These are phyloP conservation scores for Dacryopinax spathularia DNA, from an alignment of 768 basidiomycete species.

Conservation along the genomic window DNA sequence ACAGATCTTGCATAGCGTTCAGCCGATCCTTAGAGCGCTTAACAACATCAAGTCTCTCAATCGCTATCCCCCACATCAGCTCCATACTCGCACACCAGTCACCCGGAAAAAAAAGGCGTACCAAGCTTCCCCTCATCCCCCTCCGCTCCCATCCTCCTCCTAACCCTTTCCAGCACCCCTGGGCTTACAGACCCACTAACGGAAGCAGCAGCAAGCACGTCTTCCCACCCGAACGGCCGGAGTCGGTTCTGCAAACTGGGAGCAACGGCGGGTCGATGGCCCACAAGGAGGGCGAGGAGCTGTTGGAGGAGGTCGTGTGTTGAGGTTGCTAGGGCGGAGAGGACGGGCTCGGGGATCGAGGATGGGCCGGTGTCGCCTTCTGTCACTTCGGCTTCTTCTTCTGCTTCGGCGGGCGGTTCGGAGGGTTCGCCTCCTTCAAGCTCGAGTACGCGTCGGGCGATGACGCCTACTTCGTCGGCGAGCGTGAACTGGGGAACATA, in stretches of 20 bases:
- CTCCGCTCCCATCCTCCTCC: neutral
- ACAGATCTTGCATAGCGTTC: neutral
- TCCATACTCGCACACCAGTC: neutral
- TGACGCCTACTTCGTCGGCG: conserved; percentile 2
- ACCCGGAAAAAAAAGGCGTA: neutral
- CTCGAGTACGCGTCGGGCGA: neutral
- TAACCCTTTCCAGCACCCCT: neutral
- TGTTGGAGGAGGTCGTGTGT: conserved; percentile 35
- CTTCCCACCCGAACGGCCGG: conserved; percentile 3
- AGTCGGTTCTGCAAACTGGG: neutral
- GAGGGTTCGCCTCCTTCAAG: neutral
- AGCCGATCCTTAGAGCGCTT: neutral
- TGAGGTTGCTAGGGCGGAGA: conserved; percentile 30
- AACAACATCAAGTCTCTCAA: neutral
- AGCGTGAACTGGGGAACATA: neutral
- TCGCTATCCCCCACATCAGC: neutral
- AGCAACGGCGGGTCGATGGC: conserved; percentile 29
- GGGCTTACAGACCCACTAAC: neutral
- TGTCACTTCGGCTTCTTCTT: neutral
- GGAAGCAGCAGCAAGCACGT: neutral
- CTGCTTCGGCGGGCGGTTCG: neutral
- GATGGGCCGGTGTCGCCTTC: neutral
- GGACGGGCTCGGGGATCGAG: conserved; percentile 19
- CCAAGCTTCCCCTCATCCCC: neutral
- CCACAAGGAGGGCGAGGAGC: conserved; percentile 40